Percentiles rank a stretch among this genome's conserved stretches.
Evolutionary conservation across 495 filamentous ascomycete species (phyloP).

Genomic region (Aspergillus baeticus): DNA sequence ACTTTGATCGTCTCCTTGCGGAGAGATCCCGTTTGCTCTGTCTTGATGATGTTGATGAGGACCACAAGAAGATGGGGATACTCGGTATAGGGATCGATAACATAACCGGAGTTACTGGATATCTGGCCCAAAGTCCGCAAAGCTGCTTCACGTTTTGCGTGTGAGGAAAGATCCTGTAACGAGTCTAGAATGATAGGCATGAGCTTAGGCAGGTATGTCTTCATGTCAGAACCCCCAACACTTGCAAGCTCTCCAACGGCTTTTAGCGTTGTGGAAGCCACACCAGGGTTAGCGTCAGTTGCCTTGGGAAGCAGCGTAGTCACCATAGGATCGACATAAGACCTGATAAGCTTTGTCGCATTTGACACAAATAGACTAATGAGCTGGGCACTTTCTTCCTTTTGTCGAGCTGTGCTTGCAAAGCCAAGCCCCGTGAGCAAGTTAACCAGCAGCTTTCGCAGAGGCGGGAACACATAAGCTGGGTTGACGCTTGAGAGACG

Average conservation of each 20-base stretch:
- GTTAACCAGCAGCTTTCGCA: slow-evolving; percentile 93
- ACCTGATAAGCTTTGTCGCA: slow-evolving; percentile 85
- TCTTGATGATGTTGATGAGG: slow-evolving; percentile 89
- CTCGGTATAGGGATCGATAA: slow-evolving; percentile 93
- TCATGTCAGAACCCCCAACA: slow-evolving; percentile 89
- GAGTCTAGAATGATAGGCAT: slow-evolving; percentile 95
- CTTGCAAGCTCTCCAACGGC: slow-evolving; percentile 91
- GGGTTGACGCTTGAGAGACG: slow-evolving; percentile 89
- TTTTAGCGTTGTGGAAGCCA: slow-evolving; percentile 88
- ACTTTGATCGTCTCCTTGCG: slow-evolving; percentile 94
- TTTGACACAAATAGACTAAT: slow-evolving; percentile 90
- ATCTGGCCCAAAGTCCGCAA: slow-evolving; percentile 88
- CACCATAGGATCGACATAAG: slow-evolving; percentile 94
- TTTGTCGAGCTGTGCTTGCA: slow-evolving; percentile 87
- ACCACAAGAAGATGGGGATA: slow-evolving; percentile 91
- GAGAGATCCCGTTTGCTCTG: slow-evolving; percentile 77
- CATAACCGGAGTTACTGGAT: slow-evolving; percentile 92
- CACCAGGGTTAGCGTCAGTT: slow-evolving; percentile 74
- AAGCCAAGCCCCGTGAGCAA: slow-evolving; percentile 93
- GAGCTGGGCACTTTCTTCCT: slow-evolving; percentile 91
- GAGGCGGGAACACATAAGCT: slow-evolving; percentile 92
- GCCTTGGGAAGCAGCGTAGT: slow-evolving; percentile 87
- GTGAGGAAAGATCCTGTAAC: slow-evolving; percentile 87
- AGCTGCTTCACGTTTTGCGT: slow-evolving; percentile 84
- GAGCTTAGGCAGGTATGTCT: slow-evolving; percentile 77